Conservation (phyloP, 2,329 filamentous ascomycete genomes). For the Botrytis aclada region DNA sequence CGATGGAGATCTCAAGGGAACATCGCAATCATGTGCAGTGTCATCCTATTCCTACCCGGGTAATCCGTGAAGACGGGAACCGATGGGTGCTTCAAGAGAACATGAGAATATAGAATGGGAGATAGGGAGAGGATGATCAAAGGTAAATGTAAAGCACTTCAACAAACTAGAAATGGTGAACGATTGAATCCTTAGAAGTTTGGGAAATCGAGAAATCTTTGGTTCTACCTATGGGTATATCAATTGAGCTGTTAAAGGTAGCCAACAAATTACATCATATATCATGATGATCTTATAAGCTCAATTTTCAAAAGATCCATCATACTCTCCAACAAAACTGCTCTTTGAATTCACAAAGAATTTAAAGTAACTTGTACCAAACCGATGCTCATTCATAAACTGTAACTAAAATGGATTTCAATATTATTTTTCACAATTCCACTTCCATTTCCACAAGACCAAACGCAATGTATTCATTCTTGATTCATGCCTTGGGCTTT, state of each 20-base stretch:
- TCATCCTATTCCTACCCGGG: not conserved
- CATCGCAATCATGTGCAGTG: not conserved
- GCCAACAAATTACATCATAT: constrained; percentile 15
- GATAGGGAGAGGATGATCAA: not conserved
- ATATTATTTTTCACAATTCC: constrained; percentile 14
- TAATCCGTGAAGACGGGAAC: not conserved
- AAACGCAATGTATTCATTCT: constrained; percentile 23
- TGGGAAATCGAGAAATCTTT: not conserved
- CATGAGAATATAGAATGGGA: not conserved
- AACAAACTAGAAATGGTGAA: not conserved
- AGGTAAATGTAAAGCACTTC: not conserved
- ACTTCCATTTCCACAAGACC: constrained; percentile 15
- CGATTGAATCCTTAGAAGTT: not conserved
- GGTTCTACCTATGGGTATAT: constrained; percentile 13
- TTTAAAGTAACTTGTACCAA: constrained; percentile 15
- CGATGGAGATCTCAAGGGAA: not conserved
- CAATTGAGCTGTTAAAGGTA: not conserved
- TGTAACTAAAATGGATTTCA: constrained; percentile 12
- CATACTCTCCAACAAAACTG: not conserved
- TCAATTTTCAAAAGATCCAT: not conserved
- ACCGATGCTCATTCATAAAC: constrained; percentile 16
- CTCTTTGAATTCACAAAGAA: constrained; percentile 15
- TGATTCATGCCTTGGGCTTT: constrained; percentile 33
- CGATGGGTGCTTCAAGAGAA: not conserved
- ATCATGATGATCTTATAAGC: constrained; percentile 7